Evolutionary conservation across 305 asterid genomes (phyloP).

Genomic region (Fraxinus albicans): DNA sequence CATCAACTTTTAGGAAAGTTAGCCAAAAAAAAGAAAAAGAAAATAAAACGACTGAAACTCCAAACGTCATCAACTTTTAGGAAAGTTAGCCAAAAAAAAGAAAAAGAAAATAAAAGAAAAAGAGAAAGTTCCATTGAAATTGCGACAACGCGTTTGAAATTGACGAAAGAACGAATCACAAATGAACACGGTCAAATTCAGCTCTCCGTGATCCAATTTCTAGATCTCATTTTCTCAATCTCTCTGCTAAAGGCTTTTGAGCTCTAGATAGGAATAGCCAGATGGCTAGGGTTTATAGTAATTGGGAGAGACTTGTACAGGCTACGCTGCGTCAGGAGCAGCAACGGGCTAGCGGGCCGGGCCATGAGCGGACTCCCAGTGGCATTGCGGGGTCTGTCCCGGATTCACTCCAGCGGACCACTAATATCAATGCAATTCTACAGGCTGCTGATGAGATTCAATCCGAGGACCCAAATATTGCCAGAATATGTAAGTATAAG

Average conservation of each 20-base stretch:
- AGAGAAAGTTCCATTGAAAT: background rate
- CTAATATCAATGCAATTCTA: constrained; percentile 72
- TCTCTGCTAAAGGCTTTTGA: constrained; percentile 20
- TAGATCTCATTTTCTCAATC: constrained; percentile 26
- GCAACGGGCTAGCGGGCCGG: constrained; percentile 40
- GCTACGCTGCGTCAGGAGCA: constrained; percentile 68
- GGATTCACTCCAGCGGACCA: constrained; percentile 78
- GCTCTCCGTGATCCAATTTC: background rate
- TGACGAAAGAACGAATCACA: constrained; percentile 25
- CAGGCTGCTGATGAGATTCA: constrained; percentile 97
- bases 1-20: too few species aligned
- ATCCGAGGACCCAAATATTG: constrained; percentile 78
- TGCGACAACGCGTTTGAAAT: constrained; percentile 29
- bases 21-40: too few species aligned
- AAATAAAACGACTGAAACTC: too few species aligned
- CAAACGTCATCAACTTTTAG: too few species aligned
- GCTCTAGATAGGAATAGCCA: background rate
- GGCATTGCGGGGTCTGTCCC: constrained; percentile 95
- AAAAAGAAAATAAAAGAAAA: too few species aligned
- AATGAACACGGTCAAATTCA: constrained; percentile 12
- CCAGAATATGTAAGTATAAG: constrained; percentile 70
- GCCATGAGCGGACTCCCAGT: constrained; percentile 65
- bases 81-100: too few species aligned
- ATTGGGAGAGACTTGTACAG: constrained; percentile 80
- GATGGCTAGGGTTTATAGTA: constrained; percentile 71